phyloP scores from a whole-genome alignment of 306 rosid species.

The Quercus mongolica region DNA sequence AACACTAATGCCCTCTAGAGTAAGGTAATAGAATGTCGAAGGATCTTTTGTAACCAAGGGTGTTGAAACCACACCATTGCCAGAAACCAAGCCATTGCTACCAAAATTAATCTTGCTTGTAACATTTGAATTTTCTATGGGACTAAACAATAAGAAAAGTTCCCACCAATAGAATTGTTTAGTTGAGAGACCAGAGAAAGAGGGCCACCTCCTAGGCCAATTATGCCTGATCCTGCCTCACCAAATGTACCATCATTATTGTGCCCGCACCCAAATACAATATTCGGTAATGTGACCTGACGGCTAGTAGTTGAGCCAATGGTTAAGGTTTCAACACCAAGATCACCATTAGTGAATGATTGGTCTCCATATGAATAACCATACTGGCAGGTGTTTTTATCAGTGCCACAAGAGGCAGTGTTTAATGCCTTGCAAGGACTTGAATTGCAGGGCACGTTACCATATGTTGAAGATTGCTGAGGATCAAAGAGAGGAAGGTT shows the following conservation, averaged over 20 bases:
- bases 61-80: constrained; percentile 21
- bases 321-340: constrained; percentile 39
- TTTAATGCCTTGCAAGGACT: too few relatives aligned
- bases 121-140: not conserved
- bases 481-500: too few relatives aligned
- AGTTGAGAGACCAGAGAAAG: constrained; percentile 59
- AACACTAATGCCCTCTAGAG: constrained; percentile 47
- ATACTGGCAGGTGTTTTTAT: constrained; percentile 14
- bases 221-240: constrained; percentile 30
- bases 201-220: constrained; percentile 50
- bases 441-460: too few relatives aligned
- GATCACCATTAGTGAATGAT: constrained; percentile 37
- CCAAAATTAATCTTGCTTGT: constrained; percentile 54
- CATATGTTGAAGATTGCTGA: too few relatives aligned
- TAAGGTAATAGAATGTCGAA: constrained; percentile 23
- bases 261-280: constrained; percentile 47
- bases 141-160: constrained; percentile 59
- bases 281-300: not conserved
- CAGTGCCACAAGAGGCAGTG: too few relatives aligned
- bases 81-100: constrained; percentile 8
- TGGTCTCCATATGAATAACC: constrained; percentile 36
- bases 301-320: constrained; percentile 1
- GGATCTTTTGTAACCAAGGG: constrained; percentile 15
- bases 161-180: not conserved
- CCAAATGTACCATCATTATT: constrained; percentile 36